Evolutionary conservation across 768 basidiomycete genomes (phyloP).

Genomic region (Tricholoma saponaceum): DNA sequence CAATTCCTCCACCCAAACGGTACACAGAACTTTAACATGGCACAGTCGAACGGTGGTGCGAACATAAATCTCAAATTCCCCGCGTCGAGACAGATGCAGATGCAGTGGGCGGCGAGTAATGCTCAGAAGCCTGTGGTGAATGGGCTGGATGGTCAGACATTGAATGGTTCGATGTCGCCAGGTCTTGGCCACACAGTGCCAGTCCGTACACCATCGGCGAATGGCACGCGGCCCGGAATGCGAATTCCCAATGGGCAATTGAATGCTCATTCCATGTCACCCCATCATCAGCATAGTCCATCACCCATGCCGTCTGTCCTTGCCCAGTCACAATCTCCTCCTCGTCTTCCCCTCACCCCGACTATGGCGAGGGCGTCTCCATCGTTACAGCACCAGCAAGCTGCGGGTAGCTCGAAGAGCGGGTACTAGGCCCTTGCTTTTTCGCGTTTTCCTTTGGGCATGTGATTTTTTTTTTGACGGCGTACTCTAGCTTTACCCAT

Average conservation of each 20-base stretch:
- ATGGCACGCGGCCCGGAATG: conserved; percentile 44
- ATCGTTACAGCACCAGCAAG: conserved; percentile 51
- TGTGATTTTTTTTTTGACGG: not conserved
- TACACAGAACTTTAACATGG: conserved; percentile 32
- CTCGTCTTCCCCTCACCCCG: conserved; percentile 46
- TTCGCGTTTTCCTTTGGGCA: not conserved
- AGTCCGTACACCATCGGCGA: conserved; percentile 51
- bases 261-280: conserved; percentile 40
- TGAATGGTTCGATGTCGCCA: conserved; percentile 30
- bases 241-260: conserved; percentile 37
- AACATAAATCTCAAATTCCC: conserved; percentile 42
- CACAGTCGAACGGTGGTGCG: conserved; percentile 21
- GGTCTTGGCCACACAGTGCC: conserved; percentile 31
- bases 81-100: conserved; percentile 35
- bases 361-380: conserved; percentile 53
- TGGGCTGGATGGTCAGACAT: conserved; percentile 23
- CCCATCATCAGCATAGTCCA: conserved; percentile 45
- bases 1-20: not conserved
- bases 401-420: conserved; percentile 46
- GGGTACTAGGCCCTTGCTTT: conserved; percentile 37
- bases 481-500: not conserved
- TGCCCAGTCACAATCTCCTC: conserved; percentile 44
- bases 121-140: conserved; percentile 33
- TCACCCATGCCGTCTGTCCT: conserved; percentile 40
- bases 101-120: conserved; percentile 25